Evolutionary conservation across 2,329 filamentous ascomycete genomes (phyloP).

Genomic region (Phaeosphaeria sp.): DNA sequence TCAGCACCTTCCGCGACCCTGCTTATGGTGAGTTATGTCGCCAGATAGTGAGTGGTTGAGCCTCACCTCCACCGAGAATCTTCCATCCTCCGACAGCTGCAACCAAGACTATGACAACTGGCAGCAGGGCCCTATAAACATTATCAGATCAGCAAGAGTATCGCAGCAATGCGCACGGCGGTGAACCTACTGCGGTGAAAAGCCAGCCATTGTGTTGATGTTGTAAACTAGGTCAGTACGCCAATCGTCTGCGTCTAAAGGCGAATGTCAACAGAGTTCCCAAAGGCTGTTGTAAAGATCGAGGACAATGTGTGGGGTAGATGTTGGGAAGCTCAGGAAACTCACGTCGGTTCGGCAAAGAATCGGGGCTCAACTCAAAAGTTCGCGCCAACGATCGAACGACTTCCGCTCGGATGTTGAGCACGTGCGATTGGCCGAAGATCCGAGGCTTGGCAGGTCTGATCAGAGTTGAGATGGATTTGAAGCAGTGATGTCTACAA

Average conservation of each 20-base stretch:
- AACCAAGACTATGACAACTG: constrained; percentile 73
- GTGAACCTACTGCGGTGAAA: constrained; percentile 70
- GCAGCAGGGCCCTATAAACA: constrained; percentile 73
- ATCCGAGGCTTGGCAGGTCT: constrained; percentile 30
- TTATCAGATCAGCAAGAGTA: constrained; percentile 75
- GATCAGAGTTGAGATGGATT: neutral
- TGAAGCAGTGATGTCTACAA: neutral
- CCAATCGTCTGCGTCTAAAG: neutral
- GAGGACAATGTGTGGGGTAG: constrained; percentile 9
- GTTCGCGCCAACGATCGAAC: constrained; percentile 15
- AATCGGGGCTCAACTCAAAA: constrained; percentile 21
- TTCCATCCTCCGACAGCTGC: constrained; percentile 73
- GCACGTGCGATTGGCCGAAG: constrained; percentile 18
- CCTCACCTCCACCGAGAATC: constrained; percentile 73
- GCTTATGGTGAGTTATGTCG: neutral
- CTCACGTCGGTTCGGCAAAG: constrained; percentile 14
- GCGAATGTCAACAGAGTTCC: constrained; percentile 3
- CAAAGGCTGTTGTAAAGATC: neutral
- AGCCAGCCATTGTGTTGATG: constrained; percentile 18
- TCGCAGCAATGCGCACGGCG: constrained; percentile 84
- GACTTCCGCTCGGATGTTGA: constrained; percentile 2
- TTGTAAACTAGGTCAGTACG: neutral
- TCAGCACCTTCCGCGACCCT: constrained; percentile 71
- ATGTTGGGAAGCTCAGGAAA: neutral
- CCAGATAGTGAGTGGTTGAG: neutral